Conservation (phyloP, 2,329 filamentous ascomycete species). For the Tympanopsis confertula region DNA sequence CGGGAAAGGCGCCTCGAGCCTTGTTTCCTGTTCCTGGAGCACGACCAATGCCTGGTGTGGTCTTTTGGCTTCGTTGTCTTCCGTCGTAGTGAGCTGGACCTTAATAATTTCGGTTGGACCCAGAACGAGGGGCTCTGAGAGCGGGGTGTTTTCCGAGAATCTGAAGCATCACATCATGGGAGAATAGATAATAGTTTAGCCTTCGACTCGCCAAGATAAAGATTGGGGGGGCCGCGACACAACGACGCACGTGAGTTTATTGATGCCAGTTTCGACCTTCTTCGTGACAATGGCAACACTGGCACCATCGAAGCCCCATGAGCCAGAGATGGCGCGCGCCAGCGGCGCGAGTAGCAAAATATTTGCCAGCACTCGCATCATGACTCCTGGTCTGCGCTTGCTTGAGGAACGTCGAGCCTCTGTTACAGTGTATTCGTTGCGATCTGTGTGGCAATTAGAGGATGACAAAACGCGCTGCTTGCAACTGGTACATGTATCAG, state of each 20-base stretch:
- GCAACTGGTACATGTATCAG: too few relatives aligned
- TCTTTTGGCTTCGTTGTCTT: conserved; percentile 66
- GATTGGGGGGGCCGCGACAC: conserved; percentile 1
- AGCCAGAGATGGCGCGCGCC: conserved; percentile 9
- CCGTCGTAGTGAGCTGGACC: conserved; percentile 68
- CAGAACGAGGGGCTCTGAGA: conserved; percentile 54
- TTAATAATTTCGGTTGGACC: conserved; percentile 65
- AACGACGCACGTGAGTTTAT: conserved; percentile 43
- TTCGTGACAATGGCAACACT: conserved; percentile 55
- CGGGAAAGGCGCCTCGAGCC: conserved; percentile 78
- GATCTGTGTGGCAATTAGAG: too few relatives aligned
- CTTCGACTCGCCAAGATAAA: conserved; percentile 7
- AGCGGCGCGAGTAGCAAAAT: not conserved
- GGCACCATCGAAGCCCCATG: conserved; percentile 67
- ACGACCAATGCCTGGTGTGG: conserved; percentile 92
- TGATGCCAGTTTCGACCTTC: conserved; percentile 44
- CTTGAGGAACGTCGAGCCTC: too few relatives aligned
- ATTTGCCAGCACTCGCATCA: too few relatives aligned
- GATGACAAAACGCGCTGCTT: too few relatives aligned
- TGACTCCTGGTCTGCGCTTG: too few relatives aligned
- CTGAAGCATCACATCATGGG: conserved; percentile 22
- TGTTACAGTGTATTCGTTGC: too few relatives aligned
- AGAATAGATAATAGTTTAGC: not conserved
- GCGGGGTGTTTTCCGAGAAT: conserved; percentile 43
- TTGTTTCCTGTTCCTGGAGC: conserved; percentile 61